Evolutionary conservation across 257 asterid species (phyloP).

Genomic region (Fraxinus cuspidata): DNA sequence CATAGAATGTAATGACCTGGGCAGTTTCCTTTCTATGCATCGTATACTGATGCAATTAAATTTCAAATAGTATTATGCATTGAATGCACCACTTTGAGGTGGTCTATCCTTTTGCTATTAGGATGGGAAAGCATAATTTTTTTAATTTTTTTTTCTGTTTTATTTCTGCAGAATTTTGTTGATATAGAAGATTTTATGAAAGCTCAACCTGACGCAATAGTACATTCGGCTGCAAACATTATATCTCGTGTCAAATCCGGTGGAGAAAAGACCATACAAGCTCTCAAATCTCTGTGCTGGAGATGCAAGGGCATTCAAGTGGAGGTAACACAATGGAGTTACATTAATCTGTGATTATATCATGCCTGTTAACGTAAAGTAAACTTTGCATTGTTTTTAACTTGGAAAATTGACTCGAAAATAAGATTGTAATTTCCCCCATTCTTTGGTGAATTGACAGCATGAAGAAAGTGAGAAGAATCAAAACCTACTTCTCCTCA

Average conservation of each 20-base stretch:
- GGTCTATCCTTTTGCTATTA: slow-evolving; percentile 15
- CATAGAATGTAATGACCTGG: not conserved
- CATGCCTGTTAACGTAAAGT: not conserved
- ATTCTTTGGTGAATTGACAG: slow-evolving; percentile 14
- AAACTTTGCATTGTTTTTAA: slow-evolving; percentile 5
- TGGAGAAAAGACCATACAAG: slow-evolving; percentile 89
- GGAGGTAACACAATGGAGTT: slow-evolving; percentile 58
- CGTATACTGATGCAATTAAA: not conserved
- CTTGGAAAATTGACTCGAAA: slow-evolving; percentile 10
- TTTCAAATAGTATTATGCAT: not conserved
- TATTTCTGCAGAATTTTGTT: slow-evolving; percentile 62
- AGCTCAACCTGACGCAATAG: slow-evolving; percentile 94
- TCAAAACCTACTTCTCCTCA: slow-evolving; percentile 5
- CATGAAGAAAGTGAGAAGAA: slow-evolving; percentile 16
- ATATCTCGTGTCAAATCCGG: slow-evolving; percentile 85
- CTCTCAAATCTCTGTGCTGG: slow-evolving; percentile 93
- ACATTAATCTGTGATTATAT: not conserved
- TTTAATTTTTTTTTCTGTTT: slow-evolving; percentile 10
- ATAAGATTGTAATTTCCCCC: not conserved
- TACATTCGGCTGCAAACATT: slow-evolving; percentile 88
- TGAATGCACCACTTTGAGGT: slow-evolving; percentile 24
- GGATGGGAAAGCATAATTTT: slow-evolving; percentile 15
- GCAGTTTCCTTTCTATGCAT: not conserved
- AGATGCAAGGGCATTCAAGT: slow-evolving; percentile 94
- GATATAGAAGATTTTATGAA: slow-evolving; percentile 81